These are phyloP conservation scores for Rusavskia elegans DNA, from an alignment of 495 filamentous ascomycete genomes.

Conservation along the genomic window DNA sequence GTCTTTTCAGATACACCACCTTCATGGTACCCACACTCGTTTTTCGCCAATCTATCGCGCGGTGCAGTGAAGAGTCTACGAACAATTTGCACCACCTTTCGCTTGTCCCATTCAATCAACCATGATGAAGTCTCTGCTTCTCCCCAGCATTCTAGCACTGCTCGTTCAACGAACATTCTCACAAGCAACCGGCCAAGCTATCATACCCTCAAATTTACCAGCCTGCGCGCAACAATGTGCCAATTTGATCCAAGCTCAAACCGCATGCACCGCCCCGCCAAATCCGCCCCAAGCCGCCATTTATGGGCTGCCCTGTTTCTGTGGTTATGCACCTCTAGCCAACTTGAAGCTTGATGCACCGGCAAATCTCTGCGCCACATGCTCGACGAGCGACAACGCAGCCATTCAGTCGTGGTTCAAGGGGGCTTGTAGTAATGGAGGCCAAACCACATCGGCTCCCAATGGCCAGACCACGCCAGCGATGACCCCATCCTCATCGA, in stretches of 20 bases:
- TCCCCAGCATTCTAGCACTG: slow-evolving; percentile 12
- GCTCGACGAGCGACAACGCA: slow-evolving; percentile 7
- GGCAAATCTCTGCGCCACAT: slow-evolving; percentile 7
- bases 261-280: slow-evolving; percentile 22
- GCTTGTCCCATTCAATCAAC: not conserved
- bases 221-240: slow-evolving; percentile 32
- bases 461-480: slow-evolving; percentile 6
- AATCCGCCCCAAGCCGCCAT: slow-evolving; percentile 16
- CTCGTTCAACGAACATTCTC: slow-evolving; percentile 27
- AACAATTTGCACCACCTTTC: too few species aligned
- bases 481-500: slow-evolving; percentile 11
- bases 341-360: slow-evolving; percentile 18
- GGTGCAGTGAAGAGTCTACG: not conserved
- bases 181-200: slow-evolving; percentile 1
- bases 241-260: slow-evolving; percentile 27
- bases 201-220: slow-evolving; percentile 27
- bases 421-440: slow-evolving; percentile 19
- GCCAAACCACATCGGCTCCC: slow-evolving; percentile 16
- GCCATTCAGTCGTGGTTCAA: slow-evolving; percentile 34
- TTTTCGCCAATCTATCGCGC: not conserved
- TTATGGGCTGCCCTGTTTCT: slow-evolving; percentile 38
- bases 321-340: slow-evolving; percentile 28
- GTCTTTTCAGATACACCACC: not conserved
- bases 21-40: slow-evolving; percentile 1
- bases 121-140: slow-evolving; percentile 8